phyloP scores from a whole-genome alignment of 768 basidiomycete genomes.

The Coprinopsis cinerea region DNA sequence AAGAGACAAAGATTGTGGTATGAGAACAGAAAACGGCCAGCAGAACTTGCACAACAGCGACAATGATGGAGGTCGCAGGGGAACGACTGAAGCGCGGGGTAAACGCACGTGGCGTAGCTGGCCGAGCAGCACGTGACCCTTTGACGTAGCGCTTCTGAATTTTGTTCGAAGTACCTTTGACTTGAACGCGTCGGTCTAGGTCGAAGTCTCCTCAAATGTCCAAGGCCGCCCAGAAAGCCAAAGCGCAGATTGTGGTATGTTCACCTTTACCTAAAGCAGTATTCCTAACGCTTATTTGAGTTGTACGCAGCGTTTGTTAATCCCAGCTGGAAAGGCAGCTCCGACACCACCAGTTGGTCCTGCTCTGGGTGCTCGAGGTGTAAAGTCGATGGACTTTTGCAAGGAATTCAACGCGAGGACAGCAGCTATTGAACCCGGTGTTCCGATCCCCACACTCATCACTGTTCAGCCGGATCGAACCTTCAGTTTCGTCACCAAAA shows the following conservation, averaged over 20 bases:
- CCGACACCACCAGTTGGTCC: conserved; percentile 96
- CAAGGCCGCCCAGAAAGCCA: conserved; percentile 53
- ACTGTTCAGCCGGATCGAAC: conserved; percentile 92
- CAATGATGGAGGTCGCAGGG: neutral
- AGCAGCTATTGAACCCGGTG: conserved; percentile 75
- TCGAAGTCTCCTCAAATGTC: conserved; percentile 48
- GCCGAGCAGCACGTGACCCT: neutral
- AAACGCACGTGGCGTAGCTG: neutral
- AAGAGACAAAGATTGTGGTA: neutral
- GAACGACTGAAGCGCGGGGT: neutral
- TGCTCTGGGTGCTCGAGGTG: conserved; percentile 94
- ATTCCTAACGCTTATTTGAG: conserved; percentile 10
- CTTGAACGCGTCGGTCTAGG: conserved; percentile 4
- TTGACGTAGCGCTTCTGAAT: conserved; percentile 1
- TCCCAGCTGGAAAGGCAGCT: conserved; percentile 91
- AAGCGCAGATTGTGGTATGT: conserved; percentile 72
- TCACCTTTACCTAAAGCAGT: conserved; percentile 6
- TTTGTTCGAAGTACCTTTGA: neutral
- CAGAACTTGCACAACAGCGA: too few relatives aligned
- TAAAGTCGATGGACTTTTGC: conserved; percentile 99
- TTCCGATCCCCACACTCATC: conserved; percentile 89
- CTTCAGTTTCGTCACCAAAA: conserved; percentile 89
- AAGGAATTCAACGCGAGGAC: conserved; percentile 99
- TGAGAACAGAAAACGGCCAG: neutral
- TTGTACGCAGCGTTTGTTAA: conserved; percentile 62